These are phyloP conservation scores for Monosporascus sp. DNA, from an alignment of 2,329 filamentous ascomycete species.

Conservation along the genomic window DNA sequence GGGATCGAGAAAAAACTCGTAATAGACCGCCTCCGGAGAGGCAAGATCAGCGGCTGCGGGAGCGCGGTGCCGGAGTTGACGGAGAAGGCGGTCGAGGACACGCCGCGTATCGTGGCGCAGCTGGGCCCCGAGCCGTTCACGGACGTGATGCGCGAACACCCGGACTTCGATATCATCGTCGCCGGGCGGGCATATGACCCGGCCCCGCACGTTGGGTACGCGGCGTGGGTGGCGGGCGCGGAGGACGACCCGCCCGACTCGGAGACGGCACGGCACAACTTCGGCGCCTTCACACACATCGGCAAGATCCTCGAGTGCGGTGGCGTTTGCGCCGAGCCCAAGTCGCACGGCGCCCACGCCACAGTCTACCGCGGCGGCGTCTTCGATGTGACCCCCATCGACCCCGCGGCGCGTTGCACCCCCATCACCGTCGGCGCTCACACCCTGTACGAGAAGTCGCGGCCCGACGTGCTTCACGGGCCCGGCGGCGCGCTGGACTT, in stretches of 20 bases:
- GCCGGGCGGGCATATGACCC: constrained; percentile 40
- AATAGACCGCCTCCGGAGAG: constrained; percentile 21
- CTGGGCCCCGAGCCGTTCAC: constrained; percentile 40
- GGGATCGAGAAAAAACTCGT: constrained; percentile 31
- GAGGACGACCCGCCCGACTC: constrained; percentile 4
- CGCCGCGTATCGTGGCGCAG: constrained; percentile 34
- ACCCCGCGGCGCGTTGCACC: constrained; percentile 36
- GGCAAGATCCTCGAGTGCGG: constrained; percentile 54
- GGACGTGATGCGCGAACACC: constrained; percentile 23
- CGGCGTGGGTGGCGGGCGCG: constrained; percentile 19
- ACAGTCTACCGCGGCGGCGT: constrained; percentile 34
- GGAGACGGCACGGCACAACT: constrained; percentile 7
- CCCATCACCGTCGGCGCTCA: constrained; percentile 46
- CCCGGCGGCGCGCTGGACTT: constrained; percentile 45
- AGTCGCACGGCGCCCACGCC: constrained; percentile 35
- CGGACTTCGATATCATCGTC: constrained; percentile 37
- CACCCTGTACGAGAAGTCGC: constrained; percentile 48
- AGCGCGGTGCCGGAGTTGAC: constrained; percentile 35
- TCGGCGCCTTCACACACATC: constrained; percentile 42
- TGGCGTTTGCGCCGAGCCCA: constrained; percentile 41
- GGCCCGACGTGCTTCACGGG: constrained; percentile 44
- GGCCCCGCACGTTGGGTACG: constrained; percentile 34
- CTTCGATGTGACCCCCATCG: constrained; percentile 42
- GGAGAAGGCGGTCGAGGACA: constrained; percentile 30
- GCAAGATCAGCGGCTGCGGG: constrained; percentile 33